Base-by-base conservation (phyloP, 2,329 filamentous ascomycete genomes). In the Graphium sp. region DNA sequence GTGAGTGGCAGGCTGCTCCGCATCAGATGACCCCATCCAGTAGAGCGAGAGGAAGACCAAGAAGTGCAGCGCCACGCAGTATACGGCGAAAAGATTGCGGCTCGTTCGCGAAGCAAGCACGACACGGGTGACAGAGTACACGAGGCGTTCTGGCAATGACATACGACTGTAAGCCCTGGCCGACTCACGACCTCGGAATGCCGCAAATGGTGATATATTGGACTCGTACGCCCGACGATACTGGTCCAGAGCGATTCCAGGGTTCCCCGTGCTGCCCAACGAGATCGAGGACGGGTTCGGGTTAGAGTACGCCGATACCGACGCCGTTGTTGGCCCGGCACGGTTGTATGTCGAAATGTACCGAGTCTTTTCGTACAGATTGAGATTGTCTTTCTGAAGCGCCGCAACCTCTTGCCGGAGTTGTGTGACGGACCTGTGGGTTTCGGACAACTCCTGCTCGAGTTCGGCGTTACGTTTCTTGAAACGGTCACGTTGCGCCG, bases 401-500 rank as follows among this genome's bases (percentile, higher is more conserved):
- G 84, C 82, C 5, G 84, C 77, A 34, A 95, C 73, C 48, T 98
- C 89, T 41, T 91, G 82, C 24, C 89, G 74, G 26, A 98, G 62
- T 20, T 85, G 78, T 13, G 84, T 87, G 14, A 94, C 74, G 1
- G 70, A 79, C 26, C 72, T 67, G 50, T 95, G 83, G 19, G 70
- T 69, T 39, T 91, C 84, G 5, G 84, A 83, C 7, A 95, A 61
- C 45, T 95, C 87, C 34, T 79, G 71, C 53, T 95, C 89, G 14
- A 98, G 69, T 48, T 98, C 80, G 0, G 73, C 59, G 39, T 93
- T 95, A 45, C 85, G 82, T 60, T 92, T 83, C 62, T 94, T 95
- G 68, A 95, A 98, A 29, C 89, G 82, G 53, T 98, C 89, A 35
- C 89, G 77, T 54, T 98, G 91, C 2, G 91, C 89, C 19, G 89